Evolutionary conservation across 73 alveolate species (phyloP).

Genomic region (Symbiodinium pilosum): DNA sequence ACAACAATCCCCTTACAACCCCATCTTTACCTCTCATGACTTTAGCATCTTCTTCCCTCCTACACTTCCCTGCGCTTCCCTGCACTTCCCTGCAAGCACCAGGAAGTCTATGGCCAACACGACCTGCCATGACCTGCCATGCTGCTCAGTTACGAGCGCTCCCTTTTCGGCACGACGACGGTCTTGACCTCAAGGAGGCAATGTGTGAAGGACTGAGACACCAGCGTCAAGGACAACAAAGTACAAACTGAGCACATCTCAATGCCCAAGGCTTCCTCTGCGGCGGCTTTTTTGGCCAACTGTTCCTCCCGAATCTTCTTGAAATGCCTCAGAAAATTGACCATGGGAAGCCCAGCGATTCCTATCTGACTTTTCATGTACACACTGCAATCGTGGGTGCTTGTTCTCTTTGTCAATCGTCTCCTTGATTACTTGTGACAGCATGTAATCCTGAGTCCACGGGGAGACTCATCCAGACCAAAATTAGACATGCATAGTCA

Average conservation of each 20-base stretch:
- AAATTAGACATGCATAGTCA: not conserved
- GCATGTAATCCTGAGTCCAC: slow-evolving; percentile 53
- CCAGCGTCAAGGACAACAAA: not conserved
- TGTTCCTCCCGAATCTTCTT: slow-evolving; percentile 68
- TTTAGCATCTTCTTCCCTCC: too few relatives aligned
- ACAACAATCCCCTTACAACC: too few relatives aligned
- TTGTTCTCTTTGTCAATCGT: slow-evolving; percentile 58
- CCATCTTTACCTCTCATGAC: too few relatives aligned
- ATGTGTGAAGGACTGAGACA: not conserved
- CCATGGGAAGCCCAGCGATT: not conserved
- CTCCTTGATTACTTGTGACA: slow-evolving; percentile 49
- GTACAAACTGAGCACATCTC: not conserved
- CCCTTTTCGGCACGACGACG: not conserved
- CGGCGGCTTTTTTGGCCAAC: slow-evolving; percentile 36
- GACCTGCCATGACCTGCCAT: too few relatives aligned
- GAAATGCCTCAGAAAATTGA: slow-evolving; percentile 16
- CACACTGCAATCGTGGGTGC: not conserved
- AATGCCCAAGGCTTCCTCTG: slow-evolving; percentile 78
- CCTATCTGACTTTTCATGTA: not conserved
- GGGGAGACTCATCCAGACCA: too few relatives aligned
- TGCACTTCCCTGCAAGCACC: too few relatives aligned
- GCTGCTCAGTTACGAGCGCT: not conserved
- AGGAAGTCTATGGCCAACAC: too few relatives aligned
- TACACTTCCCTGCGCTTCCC: too few relatives aligned
- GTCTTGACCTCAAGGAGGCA: not conserved